These are phyloP conservation scores for Fennellomyces sp. DNA, from an alignment of 371 early-diverging fungal genomes.

Conservation along the genomic window DNA sequence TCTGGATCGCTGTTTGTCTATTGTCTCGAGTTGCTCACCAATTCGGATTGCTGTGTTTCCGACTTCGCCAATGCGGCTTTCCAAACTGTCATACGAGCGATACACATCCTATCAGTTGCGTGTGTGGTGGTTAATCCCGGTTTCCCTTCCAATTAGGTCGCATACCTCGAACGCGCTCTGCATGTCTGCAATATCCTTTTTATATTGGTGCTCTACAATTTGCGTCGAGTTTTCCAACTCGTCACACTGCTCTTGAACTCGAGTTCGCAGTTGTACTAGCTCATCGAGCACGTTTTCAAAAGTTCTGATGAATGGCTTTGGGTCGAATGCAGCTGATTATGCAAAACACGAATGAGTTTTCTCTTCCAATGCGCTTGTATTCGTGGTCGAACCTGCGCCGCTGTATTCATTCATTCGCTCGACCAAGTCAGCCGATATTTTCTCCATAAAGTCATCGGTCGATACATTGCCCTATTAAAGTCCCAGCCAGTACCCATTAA, in stretches of 20 bases:
- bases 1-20: constrained; percentile 87
- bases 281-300: constrained; percentile 88
- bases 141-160: neutral
- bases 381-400: neutral
- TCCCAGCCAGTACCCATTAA: neutral
- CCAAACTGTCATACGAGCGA: constrained; percentile 81
- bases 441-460: constrained; percentile 63
- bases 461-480: constrained; percentile 49
- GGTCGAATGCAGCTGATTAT: constrained; percentile 56
- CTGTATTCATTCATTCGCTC: constrained; percentile 26
- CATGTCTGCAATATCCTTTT: constrained; percentile 74
- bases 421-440: constrained; percentile 44
- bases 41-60: constrained; percentile 95
- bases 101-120: constrained; percentile 67
- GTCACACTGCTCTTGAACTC: constrained; percentile 80
- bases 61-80: constrained; percentile 87
- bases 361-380: neutral
- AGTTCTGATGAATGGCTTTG: constrained; percentile 87
- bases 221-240: constrained; percentile 81
- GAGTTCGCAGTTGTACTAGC: constrained; percentile 70
- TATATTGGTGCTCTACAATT: constrained; percentile 74
- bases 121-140: neutral
- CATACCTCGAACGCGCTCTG: constrained; percentile 75
- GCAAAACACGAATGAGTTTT: too few species aligned
- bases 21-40: constrained; percentile 95